Conservation (phyloP, 2,329 filamentous ascomycete species). For the Talaromyces rugulosus region DNA sequence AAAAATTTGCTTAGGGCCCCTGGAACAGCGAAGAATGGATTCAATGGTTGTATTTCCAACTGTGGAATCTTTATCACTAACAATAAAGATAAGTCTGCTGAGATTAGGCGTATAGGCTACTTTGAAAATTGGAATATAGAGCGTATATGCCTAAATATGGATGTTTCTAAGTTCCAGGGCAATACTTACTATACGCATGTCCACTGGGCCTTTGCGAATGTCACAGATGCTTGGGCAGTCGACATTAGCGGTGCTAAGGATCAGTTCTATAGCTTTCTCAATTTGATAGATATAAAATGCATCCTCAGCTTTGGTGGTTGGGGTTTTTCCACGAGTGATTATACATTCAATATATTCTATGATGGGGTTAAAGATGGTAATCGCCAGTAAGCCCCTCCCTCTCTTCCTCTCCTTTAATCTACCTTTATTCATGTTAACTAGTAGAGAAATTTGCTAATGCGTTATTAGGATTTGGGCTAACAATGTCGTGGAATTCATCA, state of each 20-base stretch:
- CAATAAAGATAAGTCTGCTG: slow-evolving; percentile 16
- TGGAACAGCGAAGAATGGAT: slow-evolving; percentile 31
- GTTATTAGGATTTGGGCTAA: not conserved
- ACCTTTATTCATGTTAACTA: not conserved
- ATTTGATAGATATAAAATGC: not conserved
- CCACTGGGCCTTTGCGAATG: not conserved
- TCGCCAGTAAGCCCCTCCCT: not conserved
- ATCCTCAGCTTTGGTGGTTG: not conserved
- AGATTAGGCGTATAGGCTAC: slow-evolving; percentile 24
- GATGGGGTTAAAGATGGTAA: not conserved
- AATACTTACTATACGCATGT: not conserved
- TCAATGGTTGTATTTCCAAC: slow-evolving; percentile 39
- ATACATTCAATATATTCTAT: not conserved
- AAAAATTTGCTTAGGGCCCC: slow-evolving; percentile 23
- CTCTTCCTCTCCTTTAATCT: not conserved
- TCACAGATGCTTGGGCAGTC: not conserved
- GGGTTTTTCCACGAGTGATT: not conserved
- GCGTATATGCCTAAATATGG: not conserved
- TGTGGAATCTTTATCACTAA: slow-evolving; percentile 37
- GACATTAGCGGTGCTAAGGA: not conserved
- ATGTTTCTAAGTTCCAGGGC: not conserved
- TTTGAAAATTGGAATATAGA: slow-evolving; percentile 27
- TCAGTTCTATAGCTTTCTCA: not conserved
- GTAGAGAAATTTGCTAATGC: not conserved
- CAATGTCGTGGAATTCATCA: not conserved